Conservation (phyloP, 1,284 basidiomycete genomes). For the Salmacisia buchloeana region DNA sequence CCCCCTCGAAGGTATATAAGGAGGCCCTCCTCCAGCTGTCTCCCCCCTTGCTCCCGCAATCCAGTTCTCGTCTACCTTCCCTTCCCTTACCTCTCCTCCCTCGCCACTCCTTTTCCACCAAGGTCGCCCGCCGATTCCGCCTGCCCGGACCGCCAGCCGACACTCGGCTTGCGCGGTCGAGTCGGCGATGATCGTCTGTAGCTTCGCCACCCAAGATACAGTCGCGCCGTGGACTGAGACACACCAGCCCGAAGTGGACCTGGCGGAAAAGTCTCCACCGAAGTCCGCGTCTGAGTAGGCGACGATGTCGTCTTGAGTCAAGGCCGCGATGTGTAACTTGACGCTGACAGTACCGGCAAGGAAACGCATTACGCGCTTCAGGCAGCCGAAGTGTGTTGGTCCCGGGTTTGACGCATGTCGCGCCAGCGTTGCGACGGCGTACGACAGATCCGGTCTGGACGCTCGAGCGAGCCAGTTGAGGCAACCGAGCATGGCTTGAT, state of each 20-base stretch:
- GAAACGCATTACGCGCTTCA: neutral
- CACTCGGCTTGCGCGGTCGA: neutral
- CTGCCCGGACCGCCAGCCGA: too few species aligned
- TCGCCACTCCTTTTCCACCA: too few species aligned
- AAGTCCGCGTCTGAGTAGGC: neutral
- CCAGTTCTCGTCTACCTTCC: too few species aligned
- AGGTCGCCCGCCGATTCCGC: too few species aligned
- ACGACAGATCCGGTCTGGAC: neutral
- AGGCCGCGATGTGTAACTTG: neutral
- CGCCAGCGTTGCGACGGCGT: neutral
- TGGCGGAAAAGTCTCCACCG: neutral
- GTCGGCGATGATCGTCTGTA: neutral
- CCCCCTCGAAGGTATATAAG: too few species aligned
- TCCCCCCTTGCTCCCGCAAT: too few species aligned
- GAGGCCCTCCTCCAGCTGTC: too few species aligned
- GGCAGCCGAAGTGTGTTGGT: neutral
- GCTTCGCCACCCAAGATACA: neutral
- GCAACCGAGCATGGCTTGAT: neutral
- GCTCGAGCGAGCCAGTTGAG: neutral
- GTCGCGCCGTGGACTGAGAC: slow-evolving; percentile 1
- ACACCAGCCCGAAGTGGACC: neutral
- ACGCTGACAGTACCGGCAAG: neutral
- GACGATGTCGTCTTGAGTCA: neutral
- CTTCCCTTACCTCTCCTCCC: too few species aligned
- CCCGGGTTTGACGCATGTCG: neutral